phyloP scores from a whole-genome alignment of 2,329 filamentous ascomycete species.

The Cordyceps militaris region DNA sequence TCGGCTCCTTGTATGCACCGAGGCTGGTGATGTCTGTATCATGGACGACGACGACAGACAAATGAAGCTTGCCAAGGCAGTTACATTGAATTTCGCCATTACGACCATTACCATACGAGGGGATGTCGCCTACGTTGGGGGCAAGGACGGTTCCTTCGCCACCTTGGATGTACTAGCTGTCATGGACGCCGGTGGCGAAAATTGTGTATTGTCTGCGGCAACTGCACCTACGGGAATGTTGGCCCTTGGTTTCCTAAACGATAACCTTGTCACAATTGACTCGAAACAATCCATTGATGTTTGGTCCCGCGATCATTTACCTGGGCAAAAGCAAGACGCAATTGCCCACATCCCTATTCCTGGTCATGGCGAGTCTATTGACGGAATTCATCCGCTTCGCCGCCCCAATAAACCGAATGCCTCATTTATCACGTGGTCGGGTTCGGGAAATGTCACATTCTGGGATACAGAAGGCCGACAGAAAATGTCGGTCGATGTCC shows the following conservation, averaged over 20 bases:
- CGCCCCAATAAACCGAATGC: slow-evolving; percentile 54
- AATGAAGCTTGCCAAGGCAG: slow-evolving; percentile 61
- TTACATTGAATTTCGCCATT: slow-evolving; percentile 60
- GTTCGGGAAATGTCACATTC: slow-evolving; percentile 69
- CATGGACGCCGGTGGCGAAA: slow-evolving; percentile 32
- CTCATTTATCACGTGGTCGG: slow-evolving; percentile 85
- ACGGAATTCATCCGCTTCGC: slow-evolving; percentile 64
- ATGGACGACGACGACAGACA: slow-evolving; percentile 69
- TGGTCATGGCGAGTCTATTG: slow-evolving; percentile 56
- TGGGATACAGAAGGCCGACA: slow-evolving; percentile 72
- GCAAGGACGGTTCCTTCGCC: slow-evolving; percentile 54
- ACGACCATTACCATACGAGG: slow-evolving; percentile 58
- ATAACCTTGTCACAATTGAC: slow-evolving; percentile 69
- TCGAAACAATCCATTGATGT: slow-evolving; percentile 68
- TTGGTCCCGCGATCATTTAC: slow-evolving; percentile 41
- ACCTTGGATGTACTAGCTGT: slow-evolving; percentile 45
- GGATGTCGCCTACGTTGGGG: slow-evolving; percentile 58
- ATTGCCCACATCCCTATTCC: slow-evolving; percentile 49
- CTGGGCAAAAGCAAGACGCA: slow-evolving; percentile 30
- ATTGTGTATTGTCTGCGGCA: slow-evolving; percentile 31
- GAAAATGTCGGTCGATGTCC: slow-evolving; percentile 56
- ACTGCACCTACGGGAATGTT: slow-evolving; percentile 43
- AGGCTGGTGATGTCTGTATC: slow-evolving; percentile 82
- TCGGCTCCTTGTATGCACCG: slow-evolving; percentile 76
- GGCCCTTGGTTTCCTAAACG: slow-evolving; percentile 61